A percentile compares a stretch with the other conserved stretches of the same genome.
phyloP scores from a whole-genome alignment of 106 monocot species.

The Acorus gramineus region DNA sequence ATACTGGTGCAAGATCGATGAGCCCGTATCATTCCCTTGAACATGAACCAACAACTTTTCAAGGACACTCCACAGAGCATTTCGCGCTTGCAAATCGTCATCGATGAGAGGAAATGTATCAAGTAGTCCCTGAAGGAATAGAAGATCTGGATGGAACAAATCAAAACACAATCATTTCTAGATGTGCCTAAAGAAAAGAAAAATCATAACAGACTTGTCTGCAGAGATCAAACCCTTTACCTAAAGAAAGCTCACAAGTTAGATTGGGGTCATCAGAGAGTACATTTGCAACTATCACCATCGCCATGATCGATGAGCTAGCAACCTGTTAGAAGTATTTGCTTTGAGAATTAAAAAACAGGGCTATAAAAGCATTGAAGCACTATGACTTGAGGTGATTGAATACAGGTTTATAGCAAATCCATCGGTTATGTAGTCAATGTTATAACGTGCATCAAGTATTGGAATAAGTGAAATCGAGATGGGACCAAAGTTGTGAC shows the following conservation, averaged over 20 bases:
- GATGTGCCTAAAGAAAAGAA: not conserved
- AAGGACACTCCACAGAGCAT: slow-evolving; percentile 71
- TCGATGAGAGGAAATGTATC: slow-evolving; percentile 66
- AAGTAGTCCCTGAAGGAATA: slow-evolving; percentile 50
- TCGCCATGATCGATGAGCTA: slow-evolving; percentile 30
- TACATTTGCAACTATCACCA: slow-evolving; percentile 74
- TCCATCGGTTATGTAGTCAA: too few relatives aligned
- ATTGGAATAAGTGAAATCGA: too few relatives aligned
- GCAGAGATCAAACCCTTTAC: slow-evolving; percentile 18
- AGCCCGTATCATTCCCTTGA: slow-evolving; percentile 13
- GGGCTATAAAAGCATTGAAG: too few relatives aligned
- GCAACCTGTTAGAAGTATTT: slow-evolving; percentile 24
- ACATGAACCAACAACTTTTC: slow-evolving; percentile 33
- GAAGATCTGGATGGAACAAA: slow-evolving; percentile 35
- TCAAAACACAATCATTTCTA: not conserved
- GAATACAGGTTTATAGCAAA: too few relatives aligned
- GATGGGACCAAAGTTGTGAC: too few relatives aligned
- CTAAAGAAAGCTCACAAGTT: slow-evolving; percentile 29
- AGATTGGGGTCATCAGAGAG: slow-evolving; percentile 54
- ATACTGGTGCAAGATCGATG: slow-evolving; percentile 19
- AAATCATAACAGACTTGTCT: not conserved
- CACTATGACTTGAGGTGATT: too few relatives aligned
- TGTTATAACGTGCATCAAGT: too few relatives aligned
- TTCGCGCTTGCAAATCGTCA: slow-evolving; percentile 47
- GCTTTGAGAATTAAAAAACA: too few relatives aligned